Base-by-base conservation (phyloP, 2,329 filamentous ascomycete species). In the Colletotrichum sublineola region DNA sequence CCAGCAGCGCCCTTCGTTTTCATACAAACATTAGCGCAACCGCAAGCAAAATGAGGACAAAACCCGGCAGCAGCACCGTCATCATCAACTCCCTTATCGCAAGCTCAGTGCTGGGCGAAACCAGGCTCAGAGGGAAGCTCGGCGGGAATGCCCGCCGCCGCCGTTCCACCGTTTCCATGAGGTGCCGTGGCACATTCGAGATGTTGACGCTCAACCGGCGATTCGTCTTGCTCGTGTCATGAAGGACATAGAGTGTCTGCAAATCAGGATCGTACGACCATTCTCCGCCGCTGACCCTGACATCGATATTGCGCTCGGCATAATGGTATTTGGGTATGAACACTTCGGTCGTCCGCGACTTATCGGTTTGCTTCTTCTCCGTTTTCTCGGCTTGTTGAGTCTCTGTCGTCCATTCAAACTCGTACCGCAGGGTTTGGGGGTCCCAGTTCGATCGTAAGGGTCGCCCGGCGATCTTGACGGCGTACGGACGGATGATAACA, bases 251-350 rank as follows among this genome's bases (percentile, higher is more conserved):
- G 1, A 82, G 63, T 2, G 81, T 82, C 74, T 82, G 79, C 48
- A 76, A 70, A 1, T 70, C 75, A 2, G 71, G 63, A 44, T 80
- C 76, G 9, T 77, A 77, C 5, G 76, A 76, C 79, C 80, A 82
- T 20, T 79, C 77, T 6, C 76, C 81, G n/a, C 78, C 76, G 20
- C 74, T 78, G 29, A 80, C 68, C 6, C 72, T 68, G 29, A 82
- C 67, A 3, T 75, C 68, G 44, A 82, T 63, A 18, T 78, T 72
- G 63, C 80, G 77, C 2, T 56, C 67, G 0, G 73, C 77, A 50
- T 82, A 84, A 74, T 84, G 82, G 40, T 84, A 84, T 12, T 73
- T 74, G 0, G 82, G 82, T 40, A 84, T 74, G 44, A 81, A 84
- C 18, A 84, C 76, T 68, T 84, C 82, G 0, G 82, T 84, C 20